These are phyloP conservation scores for Ceratocystis harringtonii DNA, from an alignment of 2,329 filamentous ascomycete species.

Conservation along the genomic window DNA sequence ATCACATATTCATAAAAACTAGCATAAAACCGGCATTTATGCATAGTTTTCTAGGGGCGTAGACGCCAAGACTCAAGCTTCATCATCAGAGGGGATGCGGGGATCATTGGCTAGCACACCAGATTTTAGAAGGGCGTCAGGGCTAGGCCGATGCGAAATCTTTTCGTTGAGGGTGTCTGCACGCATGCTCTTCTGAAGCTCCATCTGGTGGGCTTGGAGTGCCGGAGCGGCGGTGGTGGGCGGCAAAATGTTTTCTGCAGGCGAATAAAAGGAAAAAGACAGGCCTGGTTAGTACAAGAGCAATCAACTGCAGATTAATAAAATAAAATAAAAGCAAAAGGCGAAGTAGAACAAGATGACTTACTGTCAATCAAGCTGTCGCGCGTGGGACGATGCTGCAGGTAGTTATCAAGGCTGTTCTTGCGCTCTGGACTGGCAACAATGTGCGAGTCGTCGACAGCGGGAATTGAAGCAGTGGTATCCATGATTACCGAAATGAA, in stretches of 20 bases:
- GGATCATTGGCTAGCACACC: conserved; percentile 63
- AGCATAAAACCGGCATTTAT: background rate
- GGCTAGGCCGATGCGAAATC: conserved; percentile 59
- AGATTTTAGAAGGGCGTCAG: conserved; percentile 61
- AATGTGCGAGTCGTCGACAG: conserved; percentile 44
- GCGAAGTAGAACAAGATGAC: background rate
- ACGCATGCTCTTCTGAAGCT: conserved; percentile 77
- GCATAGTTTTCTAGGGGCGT: background rate
- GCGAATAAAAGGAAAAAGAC: background rate
- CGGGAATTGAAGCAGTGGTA: background rate
- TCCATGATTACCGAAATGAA: background rate
- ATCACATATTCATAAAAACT: background rate
- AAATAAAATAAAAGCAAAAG: background rate
- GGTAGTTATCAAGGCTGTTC: conserved; percentile 58
- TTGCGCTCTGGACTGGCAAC: conserved; percentile 39
- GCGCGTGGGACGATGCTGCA: conserved; percentile 58
- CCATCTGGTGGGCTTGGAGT: conserved; percentile 65
- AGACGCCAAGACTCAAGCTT: background rate
- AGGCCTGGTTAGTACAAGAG: background rate
- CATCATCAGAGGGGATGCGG: conserved; percentile 32
- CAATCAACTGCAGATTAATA: background rate
- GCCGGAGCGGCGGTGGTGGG: conserved; percentile 62
- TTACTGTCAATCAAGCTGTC: conserved; percentile 54
- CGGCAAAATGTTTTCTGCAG: conserved; percentile 70
- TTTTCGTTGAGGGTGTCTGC: conserved; percentile 78